Base-by-base conservation (phyloP, 2,329 filamentous ascomycete species). In the Penicillium palitans region DNA sequence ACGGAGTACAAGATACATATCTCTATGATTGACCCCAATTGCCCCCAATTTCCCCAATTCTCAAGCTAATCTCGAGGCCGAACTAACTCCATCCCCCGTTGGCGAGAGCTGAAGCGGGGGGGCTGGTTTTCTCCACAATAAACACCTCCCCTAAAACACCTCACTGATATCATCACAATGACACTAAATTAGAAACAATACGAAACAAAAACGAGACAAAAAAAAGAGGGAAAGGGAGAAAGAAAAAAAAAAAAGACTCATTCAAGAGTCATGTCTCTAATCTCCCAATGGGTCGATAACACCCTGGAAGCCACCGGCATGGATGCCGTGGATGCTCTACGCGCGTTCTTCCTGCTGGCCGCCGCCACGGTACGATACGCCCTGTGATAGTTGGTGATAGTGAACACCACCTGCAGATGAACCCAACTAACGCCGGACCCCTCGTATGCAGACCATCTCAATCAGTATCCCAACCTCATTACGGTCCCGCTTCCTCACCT, bases 401-500 rank as follows among this genome's bases (percentile, higher is more conserved):
- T 52, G 55, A 66, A 78, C 70, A 74, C 84, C 42, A 24, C 53
- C 19, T 57, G 52, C 54, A 64, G 62, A 61, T 49, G 55, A 58
- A 54, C 55, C 66, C 57, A 62, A 63, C 50, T 58, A 58, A 51
- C 29, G 40, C 50, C 31, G 39, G 39, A 39, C 37, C 55, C 37
- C 52, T 42, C 29, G 33, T 54, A 50, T 47, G 57, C 67, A 79
- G 72, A 76, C 84, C 35, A 69, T 87, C 53, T 70, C 80, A 49
- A 74, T 84, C 60, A 80, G 80, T 69, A 72, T 77, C 61, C 72
- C 83, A 42, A 80, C 83, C 58, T 70, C 78, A 44, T 74, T 87
- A 49, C 79, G 78, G 63, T 65, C 68, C 57, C 84, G 85, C 52
- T 87, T 87, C 70, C 76, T 88, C 51, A 74, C 79, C 48, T 88